Evolutionary conservation across 768 basidiomycete genomes (phyloP), one percentile per base, ranked within the genome.

Genomic region (Inosperma sp.): DNA sequence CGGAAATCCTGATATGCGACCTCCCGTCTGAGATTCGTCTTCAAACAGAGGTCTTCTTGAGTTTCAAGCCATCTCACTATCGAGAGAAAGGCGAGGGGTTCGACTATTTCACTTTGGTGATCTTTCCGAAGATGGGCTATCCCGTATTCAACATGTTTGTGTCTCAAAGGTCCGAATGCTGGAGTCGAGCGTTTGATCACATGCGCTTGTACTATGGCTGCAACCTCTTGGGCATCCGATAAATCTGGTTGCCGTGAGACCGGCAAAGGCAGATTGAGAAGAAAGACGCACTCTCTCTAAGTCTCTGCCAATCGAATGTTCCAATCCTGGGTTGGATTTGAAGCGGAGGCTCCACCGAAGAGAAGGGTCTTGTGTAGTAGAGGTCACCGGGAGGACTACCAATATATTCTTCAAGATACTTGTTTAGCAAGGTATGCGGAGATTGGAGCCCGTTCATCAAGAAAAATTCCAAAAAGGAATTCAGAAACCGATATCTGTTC

Each of bases 21-120:
- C 42, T 31, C 30, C 47, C 34, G 30, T 37, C 44, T 37, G 19
- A 59, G 48, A 48, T 51, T 43, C 34, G 39, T 12, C 31, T 37
- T 16, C 30, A 57, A 23, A 49, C 37, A 35, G 31, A 33, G 10
- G 36, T 33, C 41, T 5, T 23, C 21, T 12, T 54, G 53, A 13
- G 23, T 23, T 36, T 52, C 29, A 43, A 59, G 44, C 56, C 56
- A 57, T 26, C 23, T 25, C 56, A 57, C 45, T 12, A 59, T 13
- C 12, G 56, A 59, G 41, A 57, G 41, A 54, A 59, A 56, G 26
- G 52, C 52, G 39, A 59, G 56, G 27, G 57, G 57, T 48, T 59
- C 57, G 19, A 58, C 33, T 52, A 56, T 58, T 33, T 53, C 46
- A 40, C 57, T 48, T n/a, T 36, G 16, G 55, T 56, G 55, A 29